Evolutionary conservation across 805 yeast species (phyloP).

Genomic region (Blastobotrys mokoenaii): DNA sequence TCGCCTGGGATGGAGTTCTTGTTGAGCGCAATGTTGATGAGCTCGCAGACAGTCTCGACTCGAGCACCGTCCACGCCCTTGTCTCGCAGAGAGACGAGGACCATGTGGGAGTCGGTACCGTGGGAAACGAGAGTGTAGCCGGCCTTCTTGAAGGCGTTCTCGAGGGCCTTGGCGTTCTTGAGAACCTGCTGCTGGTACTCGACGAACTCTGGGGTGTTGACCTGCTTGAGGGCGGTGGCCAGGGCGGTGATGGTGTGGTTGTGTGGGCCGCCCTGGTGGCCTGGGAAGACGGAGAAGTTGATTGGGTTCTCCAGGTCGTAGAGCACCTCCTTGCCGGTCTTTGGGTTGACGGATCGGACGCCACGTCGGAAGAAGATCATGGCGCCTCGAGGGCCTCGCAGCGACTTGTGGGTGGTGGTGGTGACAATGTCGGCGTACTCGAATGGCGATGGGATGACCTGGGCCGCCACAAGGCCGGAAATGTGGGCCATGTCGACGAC

Average conservation of each 20-base stretch:
- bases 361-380: slow-evolving; percentile 99
- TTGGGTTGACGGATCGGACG: slow-evolving; percentile 72
- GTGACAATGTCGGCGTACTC: slow-evolving; percentile 97
- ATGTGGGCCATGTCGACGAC: slow-evolving; percentile 98
- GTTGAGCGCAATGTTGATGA: slow-evolving; percentile 89
- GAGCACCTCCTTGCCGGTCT: slow-evolving; percentile 83
- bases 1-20: slow-evolving; percentile 98
- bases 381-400: slow-evolving; percentile 99
- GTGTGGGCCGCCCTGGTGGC: slow-evolving; percentile 99
- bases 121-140: slow-evolving; percentile 81
- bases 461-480: slow-evolving; percentile 92
- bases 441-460: slow-evolving; percentile 92
- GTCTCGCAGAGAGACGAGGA: slow-evolving; percentile 78
- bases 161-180: slow-evolving; percentile 80
- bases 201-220: slow-evolving; percentile 80
- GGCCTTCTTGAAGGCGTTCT: slow-evolving; percentile 55
- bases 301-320: slow-evolving; percentile 92
- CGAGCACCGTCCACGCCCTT: slow-evolving; percentile 95
- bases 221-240: slow-evolving; percentile 95
- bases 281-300: slow-evolving; percentile 98
- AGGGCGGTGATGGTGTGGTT: slow-evolving; percentile 97
- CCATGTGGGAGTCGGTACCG: slow-evolving; percentile 98
- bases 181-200: slow-evolving; percentile 84
- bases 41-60: slow-evolving; percentile 90
- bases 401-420: slow-evolving; percentile 96